Base-by-base conservation (phyloP, 805 yeast genomes). In the Geotrichum ghanense region DNA sequence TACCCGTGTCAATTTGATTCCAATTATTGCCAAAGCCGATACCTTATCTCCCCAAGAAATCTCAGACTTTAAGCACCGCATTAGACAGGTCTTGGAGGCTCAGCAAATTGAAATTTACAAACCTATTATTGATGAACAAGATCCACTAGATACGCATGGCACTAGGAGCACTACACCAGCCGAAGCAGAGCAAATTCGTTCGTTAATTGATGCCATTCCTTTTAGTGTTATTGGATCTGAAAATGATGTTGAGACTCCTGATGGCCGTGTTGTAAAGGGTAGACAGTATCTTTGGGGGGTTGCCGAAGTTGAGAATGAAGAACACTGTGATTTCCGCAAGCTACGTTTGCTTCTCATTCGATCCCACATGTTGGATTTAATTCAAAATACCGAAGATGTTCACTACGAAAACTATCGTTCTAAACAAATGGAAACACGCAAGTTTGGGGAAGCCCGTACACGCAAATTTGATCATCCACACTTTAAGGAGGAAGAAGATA, bases 401-500 rank as follows among this genome's bases (percentile, higher is more conserved):
- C 77, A 83, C 59, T 87, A 81, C 64, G 94, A 83, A 54, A 70
- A 70, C 26, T 86, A 77, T 65, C 75, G 95, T 41, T 60, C 68
- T 19, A 71, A 70, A 42, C 74, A 81, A 56, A 68, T 83, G 65
- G 69, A 66, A 45, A 68, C 74, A 9, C 68, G 84, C 27, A 56
- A 61, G 54, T 60, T 63, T 35, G 71, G 71, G 43, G 69, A 65
- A 57, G 53, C 61, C 34, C 57, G 67, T 25, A 61, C 55, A 56
- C 58, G 55, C 50, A 58, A 59, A 43, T 54, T 58, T 34, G 87
- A 75, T 58, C 89, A 92, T 65, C 97, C 97, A 44, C 83, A 86
- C 67, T 92, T 84, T 71, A 83, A 88, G 66, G 97, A 92, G 67
- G 97, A 90, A 65, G 98, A 92, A 67, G 92, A 86, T 64, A 83